Evolutionary conservation across 176 grass and related monocot species (phyloP), one percentile per base, ranked within the genome.

Genomic region (Puya raimondii): DNA sequence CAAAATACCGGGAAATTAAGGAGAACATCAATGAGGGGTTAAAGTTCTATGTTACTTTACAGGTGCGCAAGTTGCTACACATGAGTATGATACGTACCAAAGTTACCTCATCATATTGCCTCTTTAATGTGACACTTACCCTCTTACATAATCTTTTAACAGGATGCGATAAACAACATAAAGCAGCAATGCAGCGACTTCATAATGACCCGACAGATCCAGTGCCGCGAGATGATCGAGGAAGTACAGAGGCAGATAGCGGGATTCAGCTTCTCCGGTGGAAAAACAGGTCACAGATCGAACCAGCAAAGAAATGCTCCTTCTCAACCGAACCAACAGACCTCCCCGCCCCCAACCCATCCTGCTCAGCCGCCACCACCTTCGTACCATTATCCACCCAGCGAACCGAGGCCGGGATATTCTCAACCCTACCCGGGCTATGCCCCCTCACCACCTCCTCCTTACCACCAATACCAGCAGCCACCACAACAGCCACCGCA

Each of bases 171-270:
- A 84, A 80, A 76, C 72, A 91, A 67, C 67, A 80, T 93, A 84
- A 92, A 93, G 77, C 87, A 99, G 78, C 94, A 99, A 53, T 91
- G 90, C 80, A 80, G 87, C 76, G 94, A 99, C 72, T 99, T 91
- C 23, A 81, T 88, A 63, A 90, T 93, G 87, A 99, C 94, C 22
- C 78, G 94, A 51, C 92, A 88, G 75, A 99, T 99, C 70, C 94
- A 99, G 57, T 93, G 94, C 70, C 94, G 85, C 23, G 94, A 99
- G 78, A 99, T 93, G 94, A 99, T 91, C 1, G 90, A 99, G 65
- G 94, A 99, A 14, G 90, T 99, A 23, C 90, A 99, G 79, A 87
- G 78, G 63, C 86, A 93, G 78, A 70, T 99, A 64, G 84, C 94
- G 0, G 94, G 94, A 54, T 92, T 99, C 78, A 99, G 73, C 79